These are phyloP conservation scores for Mrakia hoshinonis DNA, from an alignment of 768 basidiomycete genomes.

Conservation along the genomic window DNA sequence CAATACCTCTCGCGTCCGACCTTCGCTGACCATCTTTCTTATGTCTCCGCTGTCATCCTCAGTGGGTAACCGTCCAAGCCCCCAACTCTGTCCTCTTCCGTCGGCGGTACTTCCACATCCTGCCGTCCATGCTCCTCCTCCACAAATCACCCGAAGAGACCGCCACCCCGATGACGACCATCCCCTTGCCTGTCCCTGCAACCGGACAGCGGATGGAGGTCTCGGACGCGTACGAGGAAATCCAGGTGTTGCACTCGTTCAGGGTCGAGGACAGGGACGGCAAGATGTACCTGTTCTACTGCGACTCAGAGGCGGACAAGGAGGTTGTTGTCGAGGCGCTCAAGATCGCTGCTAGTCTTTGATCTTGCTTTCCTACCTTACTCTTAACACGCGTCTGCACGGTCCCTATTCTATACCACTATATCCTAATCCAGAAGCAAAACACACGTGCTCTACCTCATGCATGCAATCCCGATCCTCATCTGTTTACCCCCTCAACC, in stretches of 20 bases:
- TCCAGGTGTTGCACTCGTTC: slow-evolving; percentile 28
- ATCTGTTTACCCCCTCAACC: background rate
- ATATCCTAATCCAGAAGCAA: background rate
- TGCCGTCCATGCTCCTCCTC: background rate
- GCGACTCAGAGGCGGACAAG: slow-evolving; percentile 27
- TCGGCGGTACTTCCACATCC: slow-evolving; percentile 25
- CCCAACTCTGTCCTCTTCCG: slow-evolving; percentile 22
- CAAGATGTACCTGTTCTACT: slow-evolving; percentile 13
- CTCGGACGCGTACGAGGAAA: slow-evolving; percentile 24
- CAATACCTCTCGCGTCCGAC: background rate
- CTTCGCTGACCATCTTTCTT: background rate
- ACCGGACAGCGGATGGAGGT: background rate
- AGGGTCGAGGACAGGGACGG: slow-evolving; percentile 3
- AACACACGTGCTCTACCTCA: background rate
- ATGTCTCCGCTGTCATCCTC: background rate
- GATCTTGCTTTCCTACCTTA: background rate
- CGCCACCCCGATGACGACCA: slow-evolving; percentile 8
- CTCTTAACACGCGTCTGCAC: background rate
- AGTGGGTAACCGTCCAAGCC: slow-evolving; percentile 26
- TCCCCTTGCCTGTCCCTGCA: background rate
- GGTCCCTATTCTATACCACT: too few relatives aligned
- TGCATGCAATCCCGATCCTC: background rate
- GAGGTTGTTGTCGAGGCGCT: slow-evolving; percentile 23
- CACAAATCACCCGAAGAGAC: slow-evolving; percentile 13
- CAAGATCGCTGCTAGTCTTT: background rate